phyloP scores from a whole-genome alignment of 2,329 filamentous ascomycete species.

The Talaromyces amestolkiae region DNA sequence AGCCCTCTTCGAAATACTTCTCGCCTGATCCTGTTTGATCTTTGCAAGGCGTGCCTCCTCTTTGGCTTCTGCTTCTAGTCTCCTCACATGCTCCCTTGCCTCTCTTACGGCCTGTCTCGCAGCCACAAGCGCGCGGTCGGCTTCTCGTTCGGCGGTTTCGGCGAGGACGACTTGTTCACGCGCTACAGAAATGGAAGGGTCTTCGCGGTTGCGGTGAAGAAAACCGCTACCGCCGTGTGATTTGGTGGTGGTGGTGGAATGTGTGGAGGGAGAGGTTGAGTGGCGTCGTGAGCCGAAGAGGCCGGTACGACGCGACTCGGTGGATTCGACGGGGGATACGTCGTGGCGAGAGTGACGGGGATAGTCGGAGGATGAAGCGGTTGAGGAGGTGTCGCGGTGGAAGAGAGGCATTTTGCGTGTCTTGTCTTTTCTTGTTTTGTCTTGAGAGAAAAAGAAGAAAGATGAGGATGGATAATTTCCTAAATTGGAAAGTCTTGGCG shows the following conservation, averaged over 20 bases:
- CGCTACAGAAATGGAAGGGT: constrained; percentile 62
- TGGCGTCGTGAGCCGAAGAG: not conserved
- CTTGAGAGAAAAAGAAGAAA: not conserved
- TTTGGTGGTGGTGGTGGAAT: not conserved
- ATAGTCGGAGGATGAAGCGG: not conserved
- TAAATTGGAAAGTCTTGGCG: constrained; percentile 6
- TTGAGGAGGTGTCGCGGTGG: not conserved
- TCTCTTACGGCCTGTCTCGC: constrained; percentile 60
- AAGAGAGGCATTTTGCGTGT: constrained; percentile 16
- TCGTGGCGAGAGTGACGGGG: not conserved
- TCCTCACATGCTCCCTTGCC: constrained; percentile 62
- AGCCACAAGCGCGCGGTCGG: constrained; percentile 61
- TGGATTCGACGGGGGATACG: not conserved
- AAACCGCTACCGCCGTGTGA: not conserved
- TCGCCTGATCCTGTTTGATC: constrained; percentile 66
- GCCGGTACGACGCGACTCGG: constrained; percentile 6
- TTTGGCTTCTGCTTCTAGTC: constrained; percentile 63
- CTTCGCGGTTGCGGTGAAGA: constrained; percentile 45
- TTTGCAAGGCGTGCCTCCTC: constrained; percentile 64
- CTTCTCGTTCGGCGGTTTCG: constrained; percentile 63
- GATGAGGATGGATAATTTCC: constrained; percentile 1
- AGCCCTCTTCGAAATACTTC: constrained; percentile 65
- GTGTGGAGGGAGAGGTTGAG: not conserved
- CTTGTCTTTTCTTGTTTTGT: not conserved
- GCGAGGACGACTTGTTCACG: constrained; percentile 61